Conservation (phyloP, 176 grass and related monocot species). For the Oryza officinalis region DNA sequence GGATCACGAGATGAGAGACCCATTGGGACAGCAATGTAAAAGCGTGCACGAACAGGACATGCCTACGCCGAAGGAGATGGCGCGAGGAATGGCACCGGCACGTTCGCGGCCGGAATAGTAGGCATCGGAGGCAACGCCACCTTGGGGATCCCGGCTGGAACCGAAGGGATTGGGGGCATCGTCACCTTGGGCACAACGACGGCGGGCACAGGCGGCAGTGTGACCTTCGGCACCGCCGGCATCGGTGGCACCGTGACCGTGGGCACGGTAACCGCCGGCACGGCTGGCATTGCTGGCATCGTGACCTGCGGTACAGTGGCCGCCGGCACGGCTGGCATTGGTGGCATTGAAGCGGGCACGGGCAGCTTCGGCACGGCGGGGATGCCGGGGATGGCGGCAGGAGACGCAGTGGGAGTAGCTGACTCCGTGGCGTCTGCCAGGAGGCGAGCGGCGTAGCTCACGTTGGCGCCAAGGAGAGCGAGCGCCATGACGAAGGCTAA, state of each 20-base stretch:
- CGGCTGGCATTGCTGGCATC: not conserved
- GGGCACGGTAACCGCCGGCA: not conserved
- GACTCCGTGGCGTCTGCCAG: not conserved
- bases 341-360: not conserved
- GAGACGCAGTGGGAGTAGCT: not conserved
- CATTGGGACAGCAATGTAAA: not conserved
- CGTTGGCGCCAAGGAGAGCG: not conserved
- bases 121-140: not conserved
- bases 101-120: not conserved
- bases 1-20: not conserved
- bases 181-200: not conserved
- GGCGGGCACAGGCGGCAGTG: conserved; percentile 12
- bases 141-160: not conserved
- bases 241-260: conserved; percentile 18
- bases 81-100: conserved; percentile 4
- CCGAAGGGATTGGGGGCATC: conserved; percentile 7
- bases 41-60: not conserved
- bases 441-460: not conserved
- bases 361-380: not conserved
- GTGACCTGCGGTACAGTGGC: not conserved
- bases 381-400: conserved; percentile 1
- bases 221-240: conserved; percentile 28
- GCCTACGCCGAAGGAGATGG: conserved; percentile 23
- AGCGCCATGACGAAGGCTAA: conserved; percentile 6
- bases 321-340: not conserved